Evolutionary conservation across 2,329 filamentous ascomycete genomes (phyloP).

Genomic region (Pseudocercospora fuligena): DNA sequence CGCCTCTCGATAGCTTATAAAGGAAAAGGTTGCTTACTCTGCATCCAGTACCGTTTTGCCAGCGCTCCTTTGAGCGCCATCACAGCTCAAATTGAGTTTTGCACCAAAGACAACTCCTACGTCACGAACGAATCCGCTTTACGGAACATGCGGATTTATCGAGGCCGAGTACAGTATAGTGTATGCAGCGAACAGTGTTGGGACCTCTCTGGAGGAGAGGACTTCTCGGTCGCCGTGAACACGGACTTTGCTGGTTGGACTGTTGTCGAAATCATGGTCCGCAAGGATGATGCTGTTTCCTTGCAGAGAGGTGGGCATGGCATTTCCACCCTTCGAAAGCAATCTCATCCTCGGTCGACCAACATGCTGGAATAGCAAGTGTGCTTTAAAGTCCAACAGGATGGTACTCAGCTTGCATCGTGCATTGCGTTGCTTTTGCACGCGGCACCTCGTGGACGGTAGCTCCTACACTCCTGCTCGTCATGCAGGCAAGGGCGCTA

Average conservation of each 20-base stretch:
- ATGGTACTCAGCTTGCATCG: too few relatives aligned
- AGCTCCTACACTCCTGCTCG: too few relatives aligned
- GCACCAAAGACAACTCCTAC: slow-evolving; percentile 8
- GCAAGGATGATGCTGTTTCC: too few relatives aligned
- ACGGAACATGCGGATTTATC: not conserved
- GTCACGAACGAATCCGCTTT: not conserved
- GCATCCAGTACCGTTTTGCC: not conserved
- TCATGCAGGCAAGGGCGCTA: too few relatives aligned
- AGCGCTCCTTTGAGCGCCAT: not conserved
- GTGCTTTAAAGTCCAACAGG: too few relatives aligned
- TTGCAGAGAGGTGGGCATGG: too few relatives aligned
- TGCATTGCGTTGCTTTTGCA: too few relatives aligned
- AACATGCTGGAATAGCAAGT: too few relatives aligned
- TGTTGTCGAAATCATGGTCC: not conserved
- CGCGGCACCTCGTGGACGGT: too few relatives aligned
- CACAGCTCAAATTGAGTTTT: slow-evolving; percentile 12
- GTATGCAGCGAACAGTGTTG: not conserved
- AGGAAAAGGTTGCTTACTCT: slow-evolving; percentile 4
- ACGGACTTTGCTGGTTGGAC: not conserved
- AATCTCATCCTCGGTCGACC: too few relatives aligned
- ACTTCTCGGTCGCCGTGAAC: not conserved
- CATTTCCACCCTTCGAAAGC: too few relatives aligned
- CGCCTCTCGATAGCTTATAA: not conserved
- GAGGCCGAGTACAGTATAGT: not conserved
- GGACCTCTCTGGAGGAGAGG: not conserved